Percentiles rank a stretch among this genome's conserved stretches.
phyloP scores from a whole-genome alignment of 129 eudicot genomes.

The Calendula officinalis region DNA sequence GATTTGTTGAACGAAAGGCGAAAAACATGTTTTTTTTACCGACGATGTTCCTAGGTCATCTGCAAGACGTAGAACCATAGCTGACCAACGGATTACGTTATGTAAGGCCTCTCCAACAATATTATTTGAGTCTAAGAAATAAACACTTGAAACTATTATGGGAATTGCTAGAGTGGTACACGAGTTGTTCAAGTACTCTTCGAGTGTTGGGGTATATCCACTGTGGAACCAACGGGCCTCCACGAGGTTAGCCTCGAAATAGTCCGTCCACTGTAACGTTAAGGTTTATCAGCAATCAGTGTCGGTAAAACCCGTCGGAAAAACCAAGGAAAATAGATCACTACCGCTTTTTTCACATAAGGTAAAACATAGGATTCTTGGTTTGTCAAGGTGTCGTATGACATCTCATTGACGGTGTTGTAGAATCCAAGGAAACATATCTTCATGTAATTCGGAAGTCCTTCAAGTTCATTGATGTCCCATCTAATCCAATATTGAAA shows the following conservation, averaged over 20 bases:
- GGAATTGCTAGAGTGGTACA: conserved; percentile 45
- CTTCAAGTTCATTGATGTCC: conserved; percentile 41
- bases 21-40: conserved; percentile 18
- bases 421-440: conserved; percentile 46
- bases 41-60: conserved; percentile 58
- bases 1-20: not conserved
- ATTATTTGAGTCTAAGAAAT: conserved; percentile 23
- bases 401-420: conserved; percentile 46
- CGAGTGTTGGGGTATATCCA: conserved; percentile 46
- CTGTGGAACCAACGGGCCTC: conserved; percentile 42
- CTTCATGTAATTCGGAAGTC: conserved; percentile 48
- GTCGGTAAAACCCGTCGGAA: not conserved
- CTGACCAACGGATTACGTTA: conserved; percentile 30
- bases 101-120: conserved; percentile 27
- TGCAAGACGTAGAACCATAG: conserved; percentile 41
- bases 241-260: not conserved
- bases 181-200: conserved; percentile 50
- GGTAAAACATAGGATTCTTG: conserved; percentile 31
- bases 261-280: no score
- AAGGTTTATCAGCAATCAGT: no score
- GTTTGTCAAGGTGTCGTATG: conserved; percentile 34
- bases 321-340: not conserved
- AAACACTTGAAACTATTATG: conserved; percentile 34
- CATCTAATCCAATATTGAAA: conserved; percentile 30
- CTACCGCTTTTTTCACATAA: conserved; percentile 27